phyloP scores from a whole-genome alignment of 2,329 filamentous ascomycete genomes.

The Colletotrichum melonis region DNA sequence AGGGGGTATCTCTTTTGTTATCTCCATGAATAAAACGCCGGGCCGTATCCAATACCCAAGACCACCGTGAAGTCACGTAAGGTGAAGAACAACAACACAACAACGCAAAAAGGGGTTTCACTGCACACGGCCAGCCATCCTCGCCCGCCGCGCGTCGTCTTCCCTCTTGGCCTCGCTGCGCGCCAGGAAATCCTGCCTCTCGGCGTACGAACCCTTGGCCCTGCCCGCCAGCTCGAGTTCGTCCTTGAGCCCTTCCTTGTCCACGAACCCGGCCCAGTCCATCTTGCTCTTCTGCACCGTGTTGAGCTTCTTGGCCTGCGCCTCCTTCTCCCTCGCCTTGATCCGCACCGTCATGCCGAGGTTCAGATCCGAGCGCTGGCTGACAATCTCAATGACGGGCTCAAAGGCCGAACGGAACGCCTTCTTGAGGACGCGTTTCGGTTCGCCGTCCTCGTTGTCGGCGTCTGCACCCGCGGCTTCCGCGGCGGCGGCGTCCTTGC shows the following conservation, averaged over 20 bases:
- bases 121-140: slow-evolving; percentile 54
- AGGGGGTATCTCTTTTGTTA: slow-evolving; percentile 36
- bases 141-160: slow-evolving; percentile 67
- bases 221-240: slow-evolving; percentile 74
- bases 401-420: slow-evolving; percentile 74
- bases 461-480: slow-evolving; percentile 36
- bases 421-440: slow-evolving; percentile 61
- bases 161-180: slow-evolving; percentile 73
- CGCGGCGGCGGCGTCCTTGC: slow-evolving; percentile 42
- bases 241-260: slow-evolving; percentile 77
- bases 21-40: slow-evolving; percentile 18
- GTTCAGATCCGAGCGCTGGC: slow-evolving; percentile 66
- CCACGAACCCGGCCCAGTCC: slow-evolving; percentile 79
- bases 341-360: slow-evolving; percentile 64
- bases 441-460: slow-evolving; percentile 13
- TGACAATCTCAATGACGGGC: slow-evolving; percentile 57
- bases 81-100: neutral
- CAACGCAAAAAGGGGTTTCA: neutral
- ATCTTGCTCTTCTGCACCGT: slow-evolving; percentile 79
- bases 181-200: slow-evolving; percentile 73
- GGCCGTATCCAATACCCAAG: neutral
- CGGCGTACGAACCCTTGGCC: slow-evolving; percentile 72
- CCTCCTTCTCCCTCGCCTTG: slow-evolving; percentile 57
- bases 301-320: slow-evolving; percentile 73
- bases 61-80: neutral